phyloP scores from a whole-genome alignment of 1,284 basidiomycete species.

The Ceratobasidium sp. region DNA sequence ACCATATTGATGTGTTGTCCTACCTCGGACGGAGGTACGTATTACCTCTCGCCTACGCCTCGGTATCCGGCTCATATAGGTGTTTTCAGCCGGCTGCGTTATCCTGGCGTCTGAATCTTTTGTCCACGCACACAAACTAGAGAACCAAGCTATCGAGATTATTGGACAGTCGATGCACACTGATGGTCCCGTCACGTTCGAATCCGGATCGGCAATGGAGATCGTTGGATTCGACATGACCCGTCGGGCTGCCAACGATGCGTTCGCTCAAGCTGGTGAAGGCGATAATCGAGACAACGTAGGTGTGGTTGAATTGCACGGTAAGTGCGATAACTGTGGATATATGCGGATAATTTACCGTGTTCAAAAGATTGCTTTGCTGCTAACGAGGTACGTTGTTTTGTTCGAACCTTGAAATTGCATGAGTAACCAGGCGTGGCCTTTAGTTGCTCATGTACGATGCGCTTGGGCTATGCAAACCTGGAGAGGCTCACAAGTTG shows the following conservation, averaged over 20 bases:
- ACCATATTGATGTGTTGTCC: conserved; percentile 90
- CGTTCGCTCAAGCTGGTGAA: conserved; percentile 76
- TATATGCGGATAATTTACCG: background rate
- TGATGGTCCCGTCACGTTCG: conserved; percentile 67
- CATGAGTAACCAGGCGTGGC: background rate
- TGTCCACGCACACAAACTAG: conserved; percentile 72
- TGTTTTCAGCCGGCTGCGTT: conserved; percentile 63
- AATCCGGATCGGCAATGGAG: conserved; percentile 73
- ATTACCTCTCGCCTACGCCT: background rate
- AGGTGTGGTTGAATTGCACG: conserved; percentile 83
- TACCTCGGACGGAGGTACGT: conserved; percentile 57
- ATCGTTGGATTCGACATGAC: conserved; percentile 79
- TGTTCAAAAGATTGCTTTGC: conserved; percentile 39
- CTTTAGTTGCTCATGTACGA: conserved; percentile 79
- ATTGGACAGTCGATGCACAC: conserved; percentile 69
- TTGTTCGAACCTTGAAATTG: too few species aligned
- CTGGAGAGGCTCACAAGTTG: conserved; percentile 74
- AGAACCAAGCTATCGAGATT: conserved; percentile 88
- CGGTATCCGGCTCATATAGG: background rate
- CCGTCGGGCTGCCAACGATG: conserved; percentile 70
- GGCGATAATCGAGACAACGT: conserved; percentile 74
- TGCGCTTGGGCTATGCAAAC: conserved; percentile 76
- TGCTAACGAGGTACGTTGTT: conserved; percentile 46
- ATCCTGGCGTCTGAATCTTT: conserved; percentile 84
- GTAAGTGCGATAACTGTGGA: conserved; percentile 49